Percentiles rank a stretch among this genome's conserved stretches.
Conservation (phyloP, 2,329 filamentous ascomycete genomes). For the Escovopsis sp. region DNA sequence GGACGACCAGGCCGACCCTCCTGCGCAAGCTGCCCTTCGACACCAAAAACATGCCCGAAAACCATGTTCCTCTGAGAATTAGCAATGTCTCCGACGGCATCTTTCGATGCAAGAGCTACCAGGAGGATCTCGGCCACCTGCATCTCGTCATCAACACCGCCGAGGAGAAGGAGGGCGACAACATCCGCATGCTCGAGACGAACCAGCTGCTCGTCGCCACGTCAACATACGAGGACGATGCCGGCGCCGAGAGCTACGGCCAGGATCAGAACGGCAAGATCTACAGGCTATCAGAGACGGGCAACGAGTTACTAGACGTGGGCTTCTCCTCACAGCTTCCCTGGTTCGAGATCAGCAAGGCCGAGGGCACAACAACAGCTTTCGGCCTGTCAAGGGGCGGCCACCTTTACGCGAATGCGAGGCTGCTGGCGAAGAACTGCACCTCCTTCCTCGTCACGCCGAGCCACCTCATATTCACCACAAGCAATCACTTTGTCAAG, state of each 20-base stretch:
- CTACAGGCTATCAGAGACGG: conserved; percentile 21
- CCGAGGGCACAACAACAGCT: conserved; percentile 28
- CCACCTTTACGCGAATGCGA: conserved; percentile 62
- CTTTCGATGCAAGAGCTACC: conserved; percentile 19
- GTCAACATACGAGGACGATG: conserved; percentile 17
- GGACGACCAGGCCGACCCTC: conserved; percentile 29
- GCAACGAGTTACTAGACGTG: conserved; percentile 19
- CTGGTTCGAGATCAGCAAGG: conserved; percentile 34
- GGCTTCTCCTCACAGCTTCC: conserved; percentile 34
- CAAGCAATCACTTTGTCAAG: conserved; percentile 82
- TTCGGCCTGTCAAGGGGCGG: conserved; percentile 63
- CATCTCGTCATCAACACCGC: conserved; percentile 12
- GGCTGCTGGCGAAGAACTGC: conserved; percentile 66
- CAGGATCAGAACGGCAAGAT: conserved; percentile 34
- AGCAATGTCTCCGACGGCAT: conserved; percentile 14
- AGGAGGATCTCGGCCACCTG: conserved; percentile 12
- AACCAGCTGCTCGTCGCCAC: conserved; percentile 15
- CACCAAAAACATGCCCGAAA: conserved; percentile 9
- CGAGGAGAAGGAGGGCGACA: conserved; percentile 6
- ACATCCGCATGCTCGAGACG: conserved; percentile 8
- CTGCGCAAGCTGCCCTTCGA: conserved; percentile 25
- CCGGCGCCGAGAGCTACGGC: conserved; percentile 21
- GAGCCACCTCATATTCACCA: conserved; percentile 80
- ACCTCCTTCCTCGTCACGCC: conserved; percentile 79
- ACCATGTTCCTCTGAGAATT: conserved; percentile 18